These are phyloP conservation scores for Fusarium buharicum DNA, from an alignment of 2,329 filamentous ascomycete species.

Conservation along the genomic window DNA sequence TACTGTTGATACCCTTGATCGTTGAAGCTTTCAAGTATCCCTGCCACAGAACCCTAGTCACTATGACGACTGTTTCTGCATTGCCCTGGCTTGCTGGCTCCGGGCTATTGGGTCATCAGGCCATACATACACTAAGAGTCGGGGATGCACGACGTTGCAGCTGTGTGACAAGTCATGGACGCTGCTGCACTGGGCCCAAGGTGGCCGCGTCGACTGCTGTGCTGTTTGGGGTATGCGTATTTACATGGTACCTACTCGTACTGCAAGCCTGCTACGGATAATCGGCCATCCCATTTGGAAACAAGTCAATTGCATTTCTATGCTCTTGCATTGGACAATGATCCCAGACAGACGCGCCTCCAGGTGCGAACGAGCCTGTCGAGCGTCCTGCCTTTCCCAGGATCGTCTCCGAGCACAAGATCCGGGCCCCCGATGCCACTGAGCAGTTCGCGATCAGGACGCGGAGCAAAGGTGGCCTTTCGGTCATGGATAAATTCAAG, in stretches of 20 bases:
- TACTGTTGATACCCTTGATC: background rate
- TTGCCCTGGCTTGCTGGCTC: conserved; percentile 12
- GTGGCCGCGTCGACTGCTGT: conserved; percentile 8
- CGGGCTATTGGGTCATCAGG: conserved; percentile 32
- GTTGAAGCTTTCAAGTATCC: conserved; percentile 3
- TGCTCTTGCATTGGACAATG: background rate
- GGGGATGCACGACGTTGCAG: conserved; percentile 44
- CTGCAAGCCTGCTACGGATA: background rate
- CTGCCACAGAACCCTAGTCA: conserved; percentile 14
- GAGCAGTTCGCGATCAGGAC: conserved; percentile 18
- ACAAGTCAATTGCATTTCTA: background rate
- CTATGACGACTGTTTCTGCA: conserved; percentile 34
- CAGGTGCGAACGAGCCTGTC: background rate
- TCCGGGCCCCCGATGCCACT: conserved; percentile 3
- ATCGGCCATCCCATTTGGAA: conserved; percentile 6
- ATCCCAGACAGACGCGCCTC: conserved; percentile 12
- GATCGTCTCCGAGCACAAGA: conserved; percentile 24
- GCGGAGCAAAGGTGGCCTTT: conserved; percentile 20
- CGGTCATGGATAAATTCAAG: conserved; percentile 11
- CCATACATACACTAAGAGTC: conserved; percentile 26
- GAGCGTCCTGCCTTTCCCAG: conserved; percentile 32
- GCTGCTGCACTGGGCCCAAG: conserved; percentile 21
- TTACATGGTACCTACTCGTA: background rate
- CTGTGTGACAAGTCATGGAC: conserved; percentile 32
- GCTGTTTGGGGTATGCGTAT: background rate